Base-by-base conservation (phyloP, 2,329 filamentous ascomycete genomes). In the Dryadomyces quercus-mongolicae region DNA sequence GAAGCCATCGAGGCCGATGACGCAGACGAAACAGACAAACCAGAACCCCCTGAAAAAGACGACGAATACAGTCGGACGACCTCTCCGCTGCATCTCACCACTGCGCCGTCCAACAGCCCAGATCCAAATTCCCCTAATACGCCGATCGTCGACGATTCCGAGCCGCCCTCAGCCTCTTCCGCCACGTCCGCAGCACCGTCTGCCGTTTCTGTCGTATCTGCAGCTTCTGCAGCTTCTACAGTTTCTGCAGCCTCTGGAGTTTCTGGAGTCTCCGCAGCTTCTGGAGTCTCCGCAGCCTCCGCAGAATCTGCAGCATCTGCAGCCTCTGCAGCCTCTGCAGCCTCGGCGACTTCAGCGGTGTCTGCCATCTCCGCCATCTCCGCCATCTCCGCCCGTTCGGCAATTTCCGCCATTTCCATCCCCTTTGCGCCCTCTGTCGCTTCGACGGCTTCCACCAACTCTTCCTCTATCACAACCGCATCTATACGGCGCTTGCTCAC, bases 401-500 rank as follows among this genome's bases (percentile, higher is more conserved):
- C 44, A 12, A 10, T 46, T 12, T 18, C 20, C 18, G 44, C 10
- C 18, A 12, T 25, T 12, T n/a, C 44, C 44, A 7, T 46, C 9
- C 8, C 21, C n/a, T 46, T 18, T 15, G 20, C 44, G n/a, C 18
- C 20, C 18, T n/a, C 44, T n/a, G 4, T 16, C 10, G 36, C 15
- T 4, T 48, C 46, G 16, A 12, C 46, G 2, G 25, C 48, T 12
- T 31, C 52, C 7, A 53, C 22, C 25, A 31, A 31, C 8, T 31
- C 25, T 8, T 31, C 25, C 8, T 31, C 25, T 8, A 31, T 31
- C 25, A 31, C 25, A 31, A 31, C 25, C 25, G 4, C 25, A n/a
- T 51, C 54, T 16, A 42, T 56, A 31, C 54, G 56, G 52, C 62
- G 54, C 12, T 52, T 60, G 25, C 49, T 44, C 9, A 47, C 55